Base-by-base conservation (phyloP, 1,284 basidiomycete genomes). In the Pterula multifida region DNA sequence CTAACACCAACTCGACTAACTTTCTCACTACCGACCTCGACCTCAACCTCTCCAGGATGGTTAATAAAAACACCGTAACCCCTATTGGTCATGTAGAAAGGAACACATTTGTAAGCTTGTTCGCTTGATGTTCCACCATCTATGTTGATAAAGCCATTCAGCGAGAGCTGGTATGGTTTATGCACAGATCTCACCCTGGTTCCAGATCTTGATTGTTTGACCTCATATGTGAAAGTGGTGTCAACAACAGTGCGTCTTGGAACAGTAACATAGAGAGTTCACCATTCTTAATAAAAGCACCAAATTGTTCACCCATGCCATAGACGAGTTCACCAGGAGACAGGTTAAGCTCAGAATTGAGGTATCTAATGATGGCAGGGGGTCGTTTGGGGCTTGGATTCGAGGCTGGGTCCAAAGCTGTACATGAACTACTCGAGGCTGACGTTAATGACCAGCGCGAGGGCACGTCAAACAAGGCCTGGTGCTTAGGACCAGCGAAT, bases 31-130 rank as follows among this genome's bases (percentile, higher is more conserved):
- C 81, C 81, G 6, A 85, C 73, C 59, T 88, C 84, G 28, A 85
- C 72, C 59, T 85, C 82, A 22, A 84, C 79, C 59, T 86, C 84
- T n/a, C 82, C 84, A 1, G 82, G 72, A 55, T 85, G 77, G 62
- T 85, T 85, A 60, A 88, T 77, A 60, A 86, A 86, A 17, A 87
- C 72, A 28, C 83, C 84, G 55, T 86, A 88, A 52, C 78, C 76
- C 44, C 77, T 68, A 57, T 79, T 79, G 3, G 79, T 81, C 56
- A 83, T 75, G 57, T 82, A 82, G 61, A 84, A 83, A 1, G 80
- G 80, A n/a, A 83, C 71, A 53, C 76, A 79, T 71, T 83, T 86
- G 65, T 86, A 86, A 1, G 81, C 79, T 58, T 85, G 81, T 50
- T 86, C 81, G 52, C 76, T 80, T 3, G 78, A 80, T 1, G 79